Evolutionary conservation across 805 yeast species (phyloP).

Genomic region (Deakozyma indianensis): DNA sequence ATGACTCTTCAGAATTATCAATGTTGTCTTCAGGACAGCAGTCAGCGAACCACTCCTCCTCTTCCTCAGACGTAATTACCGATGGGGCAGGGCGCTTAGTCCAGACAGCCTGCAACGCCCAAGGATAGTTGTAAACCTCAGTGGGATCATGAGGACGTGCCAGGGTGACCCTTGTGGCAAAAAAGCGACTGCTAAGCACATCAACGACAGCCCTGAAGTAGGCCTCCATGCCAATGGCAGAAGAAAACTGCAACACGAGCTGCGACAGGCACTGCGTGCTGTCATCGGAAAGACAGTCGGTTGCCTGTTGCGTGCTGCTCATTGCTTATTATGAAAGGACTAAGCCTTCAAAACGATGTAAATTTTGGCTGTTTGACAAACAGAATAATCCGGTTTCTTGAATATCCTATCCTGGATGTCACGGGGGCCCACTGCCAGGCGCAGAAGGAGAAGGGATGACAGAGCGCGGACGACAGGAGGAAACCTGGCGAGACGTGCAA

Average conservation of each 20-base stretch:
- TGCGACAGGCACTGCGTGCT: constrained; percentile 6
- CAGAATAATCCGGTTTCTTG: no score
- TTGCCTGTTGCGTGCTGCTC: no score
- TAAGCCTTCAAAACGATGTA: no score
- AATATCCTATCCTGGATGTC: no score
- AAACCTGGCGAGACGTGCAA: no score
- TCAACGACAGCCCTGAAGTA: constrained; percentile 15
- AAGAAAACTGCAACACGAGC: constrained; percentile 9
- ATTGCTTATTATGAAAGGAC: no score
- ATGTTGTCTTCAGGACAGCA: background rate
- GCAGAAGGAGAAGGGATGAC: no score
- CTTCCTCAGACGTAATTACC: background rate
- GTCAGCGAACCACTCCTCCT: no score
- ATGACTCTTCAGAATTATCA: background rate
- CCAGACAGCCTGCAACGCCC: constrained; percentile 22
- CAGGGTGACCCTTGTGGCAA: constrained; percentile 17
- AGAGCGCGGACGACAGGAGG: no score
- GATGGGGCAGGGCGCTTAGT: background rate
- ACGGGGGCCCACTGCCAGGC: no score
- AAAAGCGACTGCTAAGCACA: constrained; percentile 14
- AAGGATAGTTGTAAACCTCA: constrained; percentile 19
- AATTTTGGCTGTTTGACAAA: no score
- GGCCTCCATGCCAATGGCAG: constrained; percentile 13
- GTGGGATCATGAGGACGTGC: constrained; percentile 19
- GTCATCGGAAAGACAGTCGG: no score